phyloP scores from a whole-genome alignment of 1,139 yeast species.

The Blastobotrys arbuscula region DNA sequence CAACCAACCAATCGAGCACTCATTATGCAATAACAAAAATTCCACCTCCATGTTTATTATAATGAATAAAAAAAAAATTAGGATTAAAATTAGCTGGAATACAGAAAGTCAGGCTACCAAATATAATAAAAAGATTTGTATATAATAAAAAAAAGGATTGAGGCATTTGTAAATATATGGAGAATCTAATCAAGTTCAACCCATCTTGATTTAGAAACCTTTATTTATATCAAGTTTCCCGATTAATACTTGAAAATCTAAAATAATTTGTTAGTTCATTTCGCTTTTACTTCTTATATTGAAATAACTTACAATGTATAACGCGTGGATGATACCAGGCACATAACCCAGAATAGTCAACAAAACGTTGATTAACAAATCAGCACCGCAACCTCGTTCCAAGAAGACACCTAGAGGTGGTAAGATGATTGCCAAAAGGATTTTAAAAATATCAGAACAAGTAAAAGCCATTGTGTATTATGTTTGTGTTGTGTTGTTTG shows the following conservation, averaged over 20 bases:
- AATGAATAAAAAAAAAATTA: no score
- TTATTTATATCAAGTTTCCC: no score
- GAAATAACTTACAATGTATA: slow-evolving; percentile 43
- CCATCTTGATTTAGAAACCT: no score
- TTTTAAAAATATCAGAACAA: slow-evolving; percentile 27
- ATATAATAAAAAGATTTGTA: no score
- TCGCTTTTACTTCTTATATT: background rate
- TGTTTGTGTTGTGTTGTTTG: background rate
- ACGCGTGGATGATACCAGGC: slow-evolving; percentile 59
- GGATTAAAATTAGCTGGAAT: no score
- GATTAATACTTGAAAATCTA: slow-evolving; percentile 14
- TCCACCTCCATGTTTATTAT: no score
- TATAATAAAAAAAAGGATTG: no score
- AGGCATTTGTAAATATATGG: no score
- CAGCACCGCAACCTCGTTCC: slow-evolving; percentile 56
- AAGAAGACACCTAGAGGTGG: slow-evolving; percentile 75
- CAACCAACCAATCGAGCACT: no score
- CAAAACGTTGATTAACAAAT: slow-evolving; percentile 53
- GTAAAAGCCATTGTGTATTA: slow-evolving; percentile 36
- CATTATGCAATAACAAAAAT: no score
- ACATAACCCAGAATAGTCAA: slow-evolving; percentile 59
- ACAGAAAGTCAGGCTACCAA: no score
- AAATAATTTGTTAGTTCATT: background rate
- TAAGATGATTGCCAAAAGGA: slow-evolving; percentile 46
- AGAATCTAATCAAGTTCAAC: no score